Base-by-base conservation (phyloP, 805 yeast species). In the Spathaspora girioi region DNA sequence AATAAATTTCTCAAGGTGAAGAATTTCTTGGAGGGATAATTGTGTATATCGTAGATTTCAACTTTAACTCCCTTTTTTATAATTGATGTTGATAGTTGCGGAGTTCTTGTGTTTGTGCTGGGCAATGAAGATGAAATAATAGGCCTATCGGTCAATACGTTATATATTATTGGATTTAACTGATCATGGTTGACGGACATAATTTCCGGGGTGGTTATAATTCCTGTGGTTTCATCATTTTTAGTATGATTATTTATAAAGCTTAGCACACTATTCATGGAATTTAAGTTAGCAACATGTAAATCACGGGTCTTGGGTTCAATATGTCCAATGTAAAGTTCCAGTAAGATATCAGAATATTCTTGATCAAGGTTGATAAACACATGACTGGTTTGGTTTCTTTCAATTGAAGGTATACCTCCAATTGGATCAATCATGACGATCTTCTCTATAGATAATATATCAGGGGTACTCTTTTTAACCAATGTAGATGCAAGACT, bases 91-190 rank as follows among this genome's bases (percentile, higher is more conserved):
- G 86, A 81, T 20, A 86, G 68, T 46, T 77, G 77, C 0, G 90
- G 87, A 1, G 75, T 71, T 2, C 87, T 79, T 42, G 78, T 73
- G 44, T 63, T 62, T 7, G 73, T 51, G 23, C 88, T 82, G 0
- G 99, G 97, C 42, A 94, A 73, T 0, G 98, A 92, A 0, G 97
- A 89, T 1, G 97, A 90, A 18, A 93, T 84, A 9, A 89, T 77
- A 1, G 98, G 90, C 48, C 98, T 75, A 64, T 94, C 98, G 0
- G 99, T 94, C 38, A 94, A 75, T 14, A 94, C 79, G 63, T 94
- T 94, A 67, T 92, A 89, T 14, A 94, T 82, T 42, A 94, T 79
- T 1, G 99, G 99, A 64, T 94, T 94, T 53, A 84, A 71, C 47
- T 79, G 77, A 56, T 74, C 77, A 52, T 64, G 66, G 48, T 70